Conservation (phyloP, 2,329 filamentous ascomycete genomes). For the Allantophomopsis cytisporea region DNA sequence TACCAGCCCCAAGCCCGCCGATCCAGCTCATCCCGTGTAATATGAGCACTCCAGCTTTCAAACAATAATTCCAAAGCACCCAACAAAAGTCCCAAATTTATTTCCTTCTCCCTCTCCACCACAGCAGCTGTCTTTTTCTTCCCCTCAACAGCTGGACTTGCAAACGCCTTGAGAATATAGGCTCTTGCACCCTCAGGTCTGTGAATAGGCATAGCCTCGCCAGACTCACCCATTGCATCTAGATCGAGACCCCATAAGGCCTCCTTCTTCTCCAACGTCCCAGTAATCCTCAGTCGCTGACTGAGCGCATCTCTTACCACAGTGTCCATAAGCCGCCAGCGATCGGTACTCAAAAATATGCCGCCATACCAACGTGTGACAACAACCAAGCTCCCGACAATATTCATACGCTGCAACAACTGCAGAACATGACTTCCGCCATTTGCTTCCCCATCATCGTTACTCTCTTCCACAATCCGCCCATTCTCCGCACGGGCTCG, state of each 20-base stretch:
- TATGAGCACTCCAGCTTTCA: conserved; percentile 55
- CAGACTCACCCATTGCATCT: conserved; percentile 25
- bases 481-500: conserved; percentile 10
- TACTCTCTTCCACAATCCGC: conserved; percentile 12
- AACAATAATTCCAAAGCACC: conserved; percentile 60
- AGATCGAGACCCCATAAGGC: conserved; percentile 47
- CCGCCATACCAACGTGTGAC: conserved; percentile 51
- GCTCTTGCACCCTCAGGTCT: conserved; percentile 54
- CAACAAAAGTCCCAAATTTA: conserved; percentile 56
- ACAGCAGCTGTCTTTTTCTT: conserved; percentile 40
- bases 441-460: conserved; percentile 47
- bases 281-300: conserved; percentile 30
- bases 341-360: conserved; percentile 44
- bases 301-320: conserved; percentile 40
- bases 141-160: conserved; percentile 18
- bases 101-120: conserved; percentile 46
- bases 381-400: conserved; percentile 39
- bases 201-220: conserved; percentile 53
- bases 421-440: conserved; percentile 42
- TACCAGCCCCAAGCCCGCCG: conserved; percentile 75
- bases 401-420: conserved; percentile 34
- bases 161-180: conserved; percentile 47
- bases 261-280: conserved; percentile 28
- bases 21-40: conserved; percentile 56
- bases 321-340: conserved; percentile 48